These are phyloP conservation scores for Claviceps digitariae DNA, from an alignment of 2,329 filamentous ascomycete genomes.

Conservation along the genomic window DNA sequence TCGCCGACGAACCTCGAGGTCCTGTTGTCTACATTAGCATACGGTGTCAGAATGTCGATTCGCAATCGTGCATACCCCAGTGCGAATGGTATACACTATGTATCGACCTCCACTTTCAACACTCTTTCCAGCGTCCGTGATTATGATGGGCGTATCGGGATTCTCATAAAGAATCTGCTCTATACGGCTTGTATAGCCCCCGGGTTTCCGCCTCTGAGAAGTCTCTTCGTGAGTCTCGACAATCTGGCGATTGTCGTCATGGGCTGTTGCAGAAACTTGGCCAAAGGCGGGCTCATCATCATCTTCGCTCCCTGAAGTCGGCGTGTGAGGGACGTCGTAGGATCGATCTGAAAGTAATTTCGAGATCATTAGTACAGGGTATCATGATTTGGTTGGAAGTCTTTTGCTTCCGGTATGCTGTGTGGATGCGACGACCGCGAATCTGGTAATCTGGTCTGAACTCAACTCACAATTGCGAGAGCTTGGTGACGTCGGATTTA, in stretches of 20 bases:
- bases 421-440: background rate
- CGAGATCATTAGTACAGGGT: background rate
- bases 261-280: slow-evolving; percentile 15
- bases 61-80: slow-evolving; percentile 50
- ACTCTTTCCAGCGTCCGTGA: slow-evolving; percentile 93
- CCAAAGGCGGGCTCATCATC: slow-evolving; percentile 38
- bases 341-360: slow-evolving; percentile 14
- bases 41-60: background rate
- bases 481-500: slow-evolving; percentile 50
- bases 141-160: slow-evolving; percentile 76
- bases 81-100: slow-evolving; percentile 95
- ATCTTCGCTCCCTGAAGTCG: slow-evolving; percentile 55
- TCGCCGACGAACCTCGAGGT: slow-evolving; percentile 83
- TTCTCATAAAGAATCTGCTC: slow-evolving; percentile 97
- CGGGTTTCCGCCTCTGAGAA: slow-evolving; percentile 55
- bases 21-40: slow-evolving; percentile 36
- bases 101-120: slow-evolving; percentile 80
- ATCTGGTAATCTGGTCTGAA: too few relatives aligned
- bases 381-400: background rate
- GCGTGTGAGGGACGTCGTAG: slow-evolving; percentile 57
- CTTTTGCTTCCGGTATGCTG: background rate
- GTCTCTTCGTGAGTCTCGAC: slow-evolving; percentile 27
- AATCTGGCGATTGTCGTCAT: slow-evolving; percentile 32
- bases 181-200: slow-evolving; percentile 86
- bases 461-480: slow-evolving; percentile 41